A percentile compares a stretch with the other conserved stretches of the same genome.
Conservation (phyloP, 1,284 basidiomycete species). For the Omphalotus olearius region DNA sequence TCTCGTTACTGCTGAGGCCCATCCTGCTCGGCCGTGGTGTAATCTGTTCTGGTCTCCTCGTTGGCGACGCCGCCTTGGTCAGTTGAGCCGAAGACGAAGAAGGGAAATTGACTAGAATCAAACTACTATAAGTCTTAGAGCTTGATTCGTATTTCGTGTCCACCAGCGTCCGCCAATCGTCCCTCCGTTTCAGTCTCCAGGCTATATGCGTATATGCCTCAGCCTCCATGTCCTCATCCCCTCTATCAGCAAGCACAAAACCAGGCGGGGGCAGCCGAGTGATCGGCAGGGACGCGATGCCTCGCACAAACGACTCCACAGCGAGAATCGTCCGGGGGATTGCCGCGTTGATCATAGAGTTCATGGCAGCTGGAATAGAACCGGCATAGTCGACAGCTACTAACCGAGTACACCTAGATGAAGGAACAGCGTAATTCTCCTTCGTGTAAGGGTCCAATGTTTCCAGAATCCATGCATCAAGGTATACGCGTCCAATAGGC, state of each 20-base stretch:
- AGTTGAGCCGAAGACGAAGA: neutral
- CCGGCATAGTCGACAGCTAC: conserved; percentile 89
- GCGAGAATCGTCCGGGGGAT: conserved; percentile 67
- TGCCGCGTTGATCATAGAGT: conserved; percentile 82
- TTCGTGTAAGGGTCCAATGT: conserved; percentile 96
- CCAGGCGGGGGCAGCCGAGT: conserved; percentile 64
- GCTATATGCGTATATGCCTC: conserved; percentile 18
- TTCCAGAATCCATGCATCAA: conserved; percentile 97
- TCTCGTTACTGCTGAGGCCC: conserved; percentile 3
- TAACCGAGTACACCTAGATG: conserved; percentile 86
- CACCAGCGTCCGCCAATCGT: conserved; percentile 52
- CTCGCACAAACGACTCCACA: conserved; percentile 69
- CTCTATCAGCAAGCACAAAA: conserved; percentile 50
- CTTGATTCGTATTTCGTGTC: conserved; percentile 45
- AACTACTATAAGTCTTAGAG: conserved; percentile 44
- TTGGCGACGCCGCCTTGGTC: neutral
- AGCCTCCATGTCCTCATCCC: conserved; percentile 35
- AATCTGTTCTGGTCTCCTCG: conserved; percentile 3
- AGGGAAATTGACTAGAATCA: conserved; percentile 36
- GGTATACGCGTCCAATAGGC: conserved; percentile 78
- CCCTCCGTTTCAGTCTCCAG: conserved; percentile 59
- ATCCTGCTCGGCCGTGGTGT: conserved; percentile 17
- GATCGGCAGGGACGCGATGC: conserved; percentile 56
- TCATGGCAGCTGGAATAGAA: conserved; percentile 82
- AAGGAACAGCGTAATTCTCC: conserved; percentile 94